Conservation (phyloP, 495 filamentous ascomycete genomes). For the Aspergillus saccharolyticus region DNA sequence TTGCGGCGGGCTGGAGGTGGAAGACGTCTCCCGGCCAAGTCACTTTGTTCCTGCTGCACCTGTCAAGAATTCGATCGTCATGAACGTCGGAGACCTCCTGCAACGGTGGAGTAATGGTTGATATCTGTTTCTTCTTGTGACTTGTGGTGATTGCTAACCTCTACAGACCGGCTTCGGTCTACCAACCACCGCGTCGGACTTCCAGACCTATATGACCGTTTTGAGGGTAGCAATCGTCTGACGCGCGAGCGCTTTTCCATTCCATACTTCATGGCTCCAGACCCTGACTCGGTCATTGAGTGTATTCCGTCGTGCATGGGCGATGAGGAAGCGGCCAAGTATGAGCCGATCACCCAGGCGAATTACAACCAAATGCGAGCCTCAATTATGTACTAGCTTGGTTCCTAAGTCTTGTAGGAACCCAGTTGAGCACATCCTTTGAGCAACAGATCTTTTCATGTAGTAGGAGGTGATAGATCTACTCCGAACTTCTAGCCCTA, state of each 20-base stretch:
- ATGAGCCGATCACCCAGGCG: conserved; percentile 48
- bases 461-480: background rate
- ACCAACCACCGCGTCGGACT: conserved; percentile 52
- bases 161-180: conserved; percentile 46
- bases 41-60: conserved; percentile 50
- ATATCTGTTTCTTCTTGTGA: conserved; percentile 15
- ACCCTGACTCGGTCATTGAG: conserved; percentile 51
- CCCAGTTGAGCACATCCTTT: background rate
- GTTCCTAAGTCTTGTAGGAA: no score
- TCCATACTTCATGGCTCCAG: conserved; percentile 56
- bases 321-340: conserved; percentile 39
- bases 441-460: background rate
- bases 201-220: conserved; percentile 33
- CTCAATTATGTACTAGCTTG: conserved; percentile 44
- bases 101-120: conserved; percentile 59
- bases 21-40: conserved; percentile 45
- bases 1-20: conserved; percentile 51
- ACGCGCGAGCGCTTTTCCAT: conserved; percentile 55
- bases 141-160: background rate
- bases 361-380: conserved; percentile 49
- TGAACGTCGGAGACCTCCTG: conserved; percentile 57
- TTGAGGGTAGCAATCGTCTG: conserved; percentile 37
- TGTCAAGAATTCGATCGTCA: conserved; percentile 46
- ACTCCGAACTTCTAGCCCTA: conserved; percentile 13
- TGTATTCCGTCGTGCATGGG: conserved; percentile 48